A percentile compares a stretch with the other conserved stretches of the same genome.
phyloP scores from a whole-genome alignment of 2,329 filamentous ascomycete genomes.

The Fusarium clavum region DNA sequence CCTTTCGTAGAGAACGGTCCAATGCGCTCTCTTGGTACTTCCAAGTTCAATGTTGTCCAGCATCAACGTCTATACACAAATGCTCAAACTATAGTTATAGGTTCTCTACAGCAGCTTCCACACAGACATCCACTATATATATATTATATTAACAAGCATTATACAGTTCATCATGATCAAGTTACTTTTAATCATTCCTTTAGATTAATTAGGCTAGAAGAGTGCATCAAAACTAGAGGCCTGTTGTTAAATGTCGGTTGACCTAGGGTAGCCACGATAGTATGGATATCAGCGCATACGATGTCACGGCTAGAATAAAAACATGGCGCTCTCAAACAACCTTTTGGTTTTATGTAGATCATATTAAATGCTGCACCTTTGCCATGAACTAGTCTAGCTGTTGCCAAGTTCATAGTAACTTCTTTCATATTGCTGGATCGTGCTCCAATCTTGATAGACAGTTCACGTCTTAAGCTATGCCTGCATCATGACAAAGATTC shows the following conservation, averaged over 20 bases:
- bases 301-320: not conserved
- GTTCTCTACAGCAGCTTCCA: not conserved
- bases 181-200: too few species aligned
- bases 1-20: too few species aligned
- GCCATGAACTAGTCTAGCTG: too few species aligned
- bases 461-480: too few species aligned
- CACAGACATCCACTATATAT: not conserved
- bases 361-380: too few species aligned
- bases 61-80: not conserved
- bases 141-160: fast-evolving
- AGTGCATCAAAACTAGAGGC: not conserved
- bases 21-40: not conserved
- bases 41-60: not conserved
- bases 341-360: too few species aligned
- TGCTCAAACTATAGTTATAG: fast-evolving
- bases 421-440: too few species aligned
- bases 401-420: too few species aligned
- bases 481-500: too few species aligned
- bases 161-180: not conserved
- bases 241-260: not conserved
- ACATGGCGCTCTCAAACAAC: too few species aligned
- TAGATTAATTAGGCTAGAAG: too few species aligned
- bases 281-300: not conserved
- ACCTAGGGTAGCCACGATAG: not conserved
- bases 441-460: too few species aligned